Percentiles rank a stretch among this genome's conserved stretches.
Conservation (phyloP, 805 yeast species). For the Candida saitoana region DNA sequence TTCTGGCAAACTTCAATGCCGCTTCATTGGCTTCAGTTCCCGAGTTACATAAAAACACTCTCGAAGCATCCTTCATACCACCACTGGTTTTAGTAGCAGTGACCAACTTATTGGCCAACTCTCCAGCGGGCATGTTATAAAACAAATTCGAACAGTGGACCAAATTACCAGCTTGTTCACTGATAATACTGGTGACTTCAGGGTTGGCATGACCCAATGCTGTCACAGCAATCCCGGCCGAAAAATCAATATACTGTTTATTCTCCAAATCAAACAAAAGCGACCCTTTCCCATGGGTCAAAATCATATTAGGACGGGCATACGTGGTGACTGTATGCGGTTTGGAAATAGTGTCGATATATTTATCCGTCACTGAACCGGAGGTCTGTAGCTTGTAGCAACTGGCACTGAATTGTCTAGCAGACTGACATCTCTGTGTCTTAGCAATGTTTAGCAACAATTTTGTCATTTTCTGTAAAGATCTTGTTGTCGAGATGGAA, state of each 20-base stretch:
- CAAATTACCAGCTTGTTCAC: slow-evolving; percentile 67
- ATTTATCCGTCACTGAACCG: slow-evolving; percentile 35
- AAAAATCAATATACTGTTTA: slow-evolving; percentile 78
- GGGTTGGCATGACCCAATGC: slow-evolving; percentile 84
- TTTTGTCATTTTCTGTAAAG: background rate
- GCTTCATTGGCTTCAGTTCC: slow-evolving; percentile 61
- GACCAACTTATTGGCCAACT: slow-evolving; percentile 67
- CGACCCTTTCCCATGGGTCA: slow-evolving; percentile 81
- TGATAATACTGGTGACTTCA: slow-evolving; percentile 64
- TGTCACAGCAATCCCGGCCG: slow-evolving; percentile 97
- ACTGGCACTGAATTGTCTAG: background rate
- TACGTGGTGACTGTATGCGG: slow-evolving; percentile 73
- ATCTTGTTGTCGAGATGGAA: background rate
- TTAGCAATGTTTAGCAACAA: background rate
- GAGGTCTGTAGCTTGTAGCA: background rate
- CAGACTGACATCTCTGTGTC: background rate
- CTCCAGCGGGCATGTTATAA: slow-evolving; percentile 80
- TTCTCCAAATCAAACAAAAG: slow-evolving; percentile 76
- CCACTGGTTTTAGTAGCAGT: slow-evolving; percentile 64
- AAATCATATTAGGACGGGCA: slow-evolving; percentile 70
- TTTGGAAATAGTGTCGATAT: slow-evolving; percentile 42
- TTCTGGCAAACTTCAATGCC: slow-evolving; percentile 66
- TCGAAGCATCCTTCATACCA: slow-evolving; percentile 76
- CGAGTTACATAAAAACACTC: slow-evolving; percentile 62
- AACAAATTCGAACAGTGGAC: slow-evolving; percentile 84